Conservation (phyloP, 2,329 filamentous ascomycete species). For the Xylariaceae sp. region DNA sequence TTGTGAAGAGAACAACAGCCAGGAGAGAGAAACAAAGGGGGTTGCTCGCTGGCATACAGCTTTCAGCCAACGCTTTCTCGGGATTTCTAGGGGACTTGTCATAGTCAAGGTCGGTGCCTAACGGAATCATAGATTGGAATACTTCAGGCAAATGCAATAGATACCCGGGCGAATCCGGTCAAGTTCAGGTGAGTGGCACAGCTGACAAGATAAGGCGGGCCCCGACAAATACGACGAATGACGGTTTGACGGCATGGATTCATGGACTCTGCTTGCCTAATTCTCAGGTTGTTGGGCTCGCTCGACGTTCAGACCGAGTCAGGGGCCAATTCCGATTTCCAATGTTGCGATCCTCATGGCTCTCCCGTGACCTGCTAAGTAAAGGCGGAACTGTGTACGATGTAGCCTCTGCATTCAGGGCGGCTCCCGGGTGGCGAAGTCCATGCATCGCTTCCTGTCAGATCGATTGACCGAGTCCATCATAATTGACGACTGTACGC, state of each 20-base stretch:
- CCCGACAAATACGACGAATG: neutral
- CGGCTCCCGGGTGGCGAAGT: constrained; percentile 14
- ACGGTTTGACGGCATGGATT: neutral
- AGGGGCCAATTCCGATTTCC: constrained; percentile 4
- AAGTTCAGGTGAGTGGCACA: constrained; percentile 4
- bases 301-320: constrained; percentile 7
- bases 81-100: neutral
- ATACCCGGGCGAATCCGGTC: neutral
- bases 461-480: constrained; percentile 7
- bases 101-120: constrained; percentile 8
- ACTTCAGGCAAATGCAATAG: constrained; percentile 8
- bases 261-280: neutral
- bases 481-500: neutral
- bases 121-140: neutral
- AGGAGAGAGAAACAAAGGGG: neutral
- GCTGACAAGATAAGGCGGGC: neutral
- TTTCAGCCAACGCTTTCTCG: neutral
- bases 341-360: neutral
- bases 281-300: constrained; percentile 4
- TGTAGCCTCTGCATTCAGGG: neutral
- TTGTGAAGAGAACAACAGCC: neutral
- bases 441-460: neutral
- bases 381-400: neutral
- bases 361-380: constrained; percentile 2
- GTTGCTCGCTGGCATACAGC: neutral